Percentiles rank a stretch among this genome's conserved stretches.
phyloP scores from a whole-genome alignment of 2,329 filamentous ascomycete genomes.

The Dactylonectria estremocensis region DNA sequence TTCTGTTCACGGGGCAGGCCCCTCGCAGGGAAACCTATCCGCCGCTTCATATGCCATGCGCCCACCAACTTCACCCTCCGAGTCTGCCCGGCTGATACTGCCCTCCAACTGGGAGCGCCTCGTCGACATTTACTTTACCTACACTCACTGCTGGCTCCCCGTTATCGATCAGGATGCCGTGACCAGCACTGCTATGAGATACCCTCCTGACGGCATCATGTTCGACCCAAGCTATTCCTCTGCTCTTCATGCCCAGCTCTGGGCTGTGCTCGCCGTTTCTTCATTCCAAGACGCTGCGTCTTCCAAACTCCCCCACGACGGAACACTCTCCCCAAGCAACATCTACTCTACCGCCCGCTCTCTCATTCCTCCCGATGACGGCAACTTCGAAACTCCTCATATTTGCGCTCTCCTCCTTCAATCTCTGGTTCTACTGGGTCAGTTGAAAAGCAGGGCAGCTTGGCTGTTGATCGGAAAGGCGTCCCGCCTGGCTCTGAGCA shows the following conservation, averaged over 20 bases:
- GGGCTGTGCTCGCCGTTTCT: slow-evolving; percentile 72
- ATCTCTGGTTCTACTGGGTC: slow-evolving; percentile 74
- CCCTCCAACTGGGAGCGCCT: slow-evolving; percentile 72
- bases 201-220: slow-evolving; percentile 55
- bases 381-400: slow-evolving; percentile 60
- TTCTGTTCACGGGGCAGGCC: slow-evolving; percentile 32
- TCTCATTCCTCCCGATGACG: slow-evolving; percentile 65
- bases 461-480: slow-evolving; percentile 77
- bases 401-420: slow-evolving; percentile 66
- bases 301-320: slow-evolving; percentile 4
- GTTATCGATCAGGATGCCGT: slow-evolving; percentile 78
- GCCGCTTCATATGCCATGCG: slow-evolving; percentile 23
- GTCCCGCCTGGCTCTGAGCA: slow-evolving; percentile 61
- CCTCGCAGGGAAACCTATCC: slow-evolving; percentile 29
- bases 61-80: slow-evolving; percentile 6
- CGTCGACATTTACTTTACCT: slow-evolving; percentile 81
- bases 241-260: slow-evolving; percentile 68
- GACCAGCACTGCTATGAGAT: slow-evolving; percentile 63
- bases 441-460: slow-evolving; percentile 69
- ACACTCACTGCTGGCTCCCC: slow-evolving; percentile 84
- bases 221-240: slow-evolving; percentile 52
- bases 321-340: slow-evolving; percentile 44
- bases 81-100: slow-evolving; percentile 53
- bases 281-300: slow-evolving; percentile 65
- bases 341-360: slow-evolving; percentile 67